A percentile compares a stretch with the other conserved stretches of the same genome.
Evolutionary conservation across 139 green algal genomes (phyloP).

Genomic region (Haematococcus sp.): DNA sequence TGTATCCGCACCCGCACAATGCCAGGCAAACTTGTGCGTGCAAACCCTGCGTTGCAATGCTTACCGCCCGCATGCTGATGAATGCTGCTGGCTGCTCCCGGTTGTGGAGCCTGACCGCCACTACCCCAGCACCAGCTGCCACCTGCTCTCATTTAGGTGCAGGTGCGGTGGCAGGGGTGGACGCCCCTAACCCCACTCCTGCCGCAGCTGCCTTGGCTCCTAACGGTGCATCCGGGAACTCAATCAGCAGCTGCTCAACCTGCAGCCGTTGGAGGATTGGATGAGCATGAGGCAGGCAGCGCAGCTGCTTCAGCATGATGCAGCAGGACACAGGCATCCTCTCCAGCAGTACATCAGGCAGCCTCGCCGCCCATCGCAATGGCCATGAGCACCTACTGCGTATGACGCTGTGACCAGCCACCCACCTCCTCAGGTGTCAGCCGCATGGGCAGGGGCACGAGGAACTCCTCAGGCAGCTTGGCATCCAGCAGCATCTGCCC

Average conservation of each 20-base stretch:
- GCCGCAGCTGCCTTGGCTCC: neutral
- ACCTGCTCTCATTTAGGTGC: no score
- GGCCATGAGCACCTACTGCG: neutral
- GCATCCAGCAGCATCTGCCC: slow-evolving; percentile 23
- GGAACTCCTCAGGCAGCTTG: slow-evolving; percentile 29
- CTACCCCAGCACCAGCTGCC: no score
- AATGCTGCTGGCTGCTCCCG: no score
- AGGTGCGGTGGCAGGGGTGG: no score
- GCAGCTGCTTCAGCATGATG: neutral
- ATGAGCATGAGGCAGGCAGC: no score
- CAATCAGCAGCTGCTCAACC: neutral
- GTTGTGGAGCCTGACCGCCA: no score
- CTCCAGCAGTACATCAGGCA: neutral
- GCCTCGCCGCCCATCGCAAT: neutral
- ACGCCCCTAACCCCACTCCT: no score
- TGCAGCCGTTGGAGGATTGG: neutral
- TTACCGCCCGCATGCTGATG: no score
- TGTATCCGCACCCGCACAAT: no score
- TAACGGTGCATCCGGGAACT: slow-evolving; percentile 5
- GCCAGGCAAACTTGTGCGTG: no score
- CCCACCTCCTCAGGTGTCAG: slow-evolving; percentile 14
- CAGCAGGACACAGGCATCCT: neutral
- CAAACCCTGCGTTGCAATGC: no score
- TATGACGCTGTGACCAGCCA: neutral
- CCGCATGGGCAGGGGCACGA: slow-evolving; percentile 24